These are phyloP conservation scores for Plasmopara viticola DNA, from an alignment of 352 stramenopile genomes.

Conservation along the genomic window DNA sequence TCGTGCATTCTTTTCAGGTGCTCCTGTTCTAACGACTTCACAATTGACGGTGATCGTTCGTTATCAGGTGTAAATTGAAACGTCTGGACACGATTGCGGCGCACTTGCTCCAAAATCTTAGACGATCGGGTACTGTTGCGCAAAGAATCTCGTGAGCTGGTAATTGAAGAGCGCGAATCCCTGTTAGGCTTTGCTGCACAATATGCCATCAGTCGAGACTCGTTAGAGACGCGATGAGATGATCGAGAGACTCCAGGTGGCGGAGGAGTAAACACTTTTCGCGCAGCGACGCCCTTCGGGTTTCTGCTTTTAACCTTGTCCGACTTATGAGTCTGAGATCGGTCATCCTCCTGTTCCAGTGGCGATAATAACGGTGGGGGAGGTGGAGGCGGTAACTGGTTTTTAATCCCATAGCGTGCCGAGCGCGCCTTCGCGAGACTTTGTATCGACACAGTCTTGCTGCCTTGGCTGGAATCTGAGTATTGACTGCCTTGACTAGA, in stretches of 20 bases:
- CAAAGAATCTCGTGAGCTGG: slow-evolving; percentile 18
- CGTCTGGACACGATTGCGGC: slow-evolving; percentile 37
- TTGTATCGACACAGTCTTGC: slow-evolving; percentile 40
- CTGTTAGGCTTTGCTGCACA: slow-evolving; percentile 11
- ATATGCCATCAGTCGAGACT: slow-evolving; percentile 11
- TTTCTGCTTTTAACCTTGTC: slow-evolving; percentile 24
- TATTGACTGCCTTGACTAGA: slow-evolving; percentile 11
- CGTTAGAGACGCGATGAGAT: slow-evolving; percentile 14
- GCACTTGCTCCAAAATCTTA: slow-evolving; percentile 38
- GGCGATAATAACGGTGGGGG: slow-evolving; percentile 24
- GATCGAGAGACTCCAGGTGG: slow-evolving; percentile 7
- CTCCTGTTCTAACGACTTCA: slow-evolving; percentile 36
- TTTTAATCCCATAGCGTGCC: slow-evolving; percentile 25
- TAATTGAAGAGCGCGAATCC: slow-evolving; percentile 14
- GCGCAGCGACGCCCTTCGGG: slow-evolving; percentile 14
- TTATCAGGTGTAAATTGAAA: slow-evolving; percentile 32
- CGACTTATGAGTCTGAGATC: slow-evolving; percentile 17
- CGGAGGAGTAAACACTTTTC: slow-evolving; percentile 24
- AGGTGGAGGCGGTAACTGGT: slow-evolving; percentile 20
- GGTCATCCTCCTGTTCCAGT: slow-evolving; percentile 17
- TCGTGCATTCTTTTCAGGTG: slow-evolving; percentile 41
- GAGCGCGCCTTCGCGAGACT: slow-evolving; percentile 25
- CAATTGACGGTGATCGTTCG: slow-evolving; percentile 26
- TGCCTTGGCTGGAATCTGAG: slow-evolving; percentile 11
- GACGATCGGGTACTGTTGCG: slow-evolving; percentile 30